A percentile compares a stretch with the other conserved stretches of the same genome.
phyloP scores from a whole-genome alignment of 2,329 filamentous ascomycete genomes.

The Venturia oleaginea region DNA sequence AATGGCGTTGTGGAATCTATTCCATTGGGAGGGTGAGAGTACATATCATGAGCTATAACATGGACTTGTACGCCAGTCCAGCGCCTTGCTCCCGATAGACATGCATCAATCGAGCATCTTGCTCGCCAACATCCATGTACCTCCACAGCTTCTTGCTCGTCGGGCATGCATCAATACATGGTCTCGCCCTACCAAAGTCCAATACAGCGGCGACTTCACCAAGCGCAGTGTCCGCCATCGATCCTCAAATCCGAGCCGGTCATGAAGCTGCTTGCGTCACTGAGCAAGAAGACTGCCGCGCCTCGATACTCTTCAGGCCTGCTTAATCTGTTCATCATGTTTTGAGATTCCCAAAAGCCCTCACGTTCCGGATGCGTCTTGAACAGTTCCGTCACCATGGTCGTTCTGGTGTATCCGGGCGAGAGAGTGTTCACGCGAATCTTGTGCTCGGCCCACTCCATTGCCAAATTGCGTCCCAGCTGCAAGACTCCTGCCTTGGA shows the following conservation, averaged over 20 bases:
- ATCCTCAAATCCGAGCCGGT: constrained; percentile 9
- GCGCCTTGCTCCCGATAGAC: neutral
- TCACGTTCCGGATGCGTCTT: constrained; percentile 23
- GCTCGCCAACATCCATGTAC: neutral
- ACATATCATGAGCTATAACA: neutral
- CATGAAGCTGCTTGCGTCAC: constrained; percentile 15
- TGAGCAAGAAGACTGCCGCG: constrained; percentile 30
- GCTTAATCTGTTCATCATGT: constrained; percentile 29
- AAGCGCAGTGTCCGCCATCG: constrained; percentile 15
- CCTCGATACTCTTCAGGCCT: constrained; percentile 29
- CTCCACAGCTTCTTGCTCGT: neutral
- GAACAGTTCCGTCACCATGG: constrained; percentile 32
- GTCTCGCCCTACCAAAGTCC: neutral
- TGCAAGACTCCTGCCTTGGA: constrained; percentile 37
- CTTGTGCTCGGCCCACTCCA: constrained; percentile 31
- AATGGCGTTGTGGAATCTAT: constrained; percentile 11
- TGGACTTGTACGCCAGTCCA: neutral
- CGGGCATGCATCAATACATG: neutral
- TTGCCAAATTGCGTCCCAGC: constrained; percentile 34
- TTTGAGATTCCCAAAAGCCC: constrained; percentile 21
- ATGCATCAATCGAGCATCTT: neutral
- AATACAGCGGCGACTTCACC: neutral
- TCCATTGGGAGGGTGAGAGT: neutral
- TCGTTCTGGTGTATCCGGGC: constrained; percentile 40
- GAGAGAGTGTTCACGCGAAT: constrained; percentile 55